Evolutionary conservation across 441 rosid genomes (phyloP), one percentile per base, ranked within the genome.

Genomic region (Gossypium schwendimanii): DNA sequence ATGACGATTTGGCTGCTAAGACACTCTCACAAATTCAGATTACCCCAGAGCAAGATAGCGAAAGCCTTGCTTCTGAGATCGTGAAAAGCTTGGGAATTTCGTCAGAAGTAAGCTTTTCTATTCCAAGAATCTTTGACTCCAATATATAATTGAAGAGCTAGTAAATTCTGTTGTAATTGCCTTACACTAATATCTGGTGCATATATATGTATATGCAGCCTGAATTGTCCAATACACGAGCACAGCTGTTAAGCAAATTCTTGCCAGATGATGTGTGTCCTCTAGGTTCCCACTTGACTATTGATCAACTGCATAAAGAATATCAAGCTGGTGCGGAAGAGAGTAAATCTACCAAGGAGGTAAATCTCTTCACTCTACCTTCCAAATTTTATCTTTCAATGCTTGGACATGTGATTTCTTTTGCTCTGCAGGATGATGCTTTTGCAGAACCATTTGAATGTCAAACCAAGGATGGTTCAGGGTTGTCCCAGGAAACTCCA

Each of bases 251-350:
- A 44, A 78, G 59, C 26, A 93, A 93, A 60, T 95, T 93, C 78
- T 61, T 84, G 75, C 98, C 98, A 2, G 98, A 93, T 76, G 98
- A 91, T 68, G 84, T 81, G 58, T 90, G 92, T 82, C 97, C 88
- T 52, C 69, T 93, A 65, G 98, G 96, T 78, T 76, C 84, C 73
- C 93, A 85, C 64, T 80, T 87, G 73, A 73, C 83, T 69, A 75
- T 75, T 49, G 94, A 87, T 79, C 73, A 84, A 66, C 81, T 81
- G 4, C 80, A 72, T 58, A 79, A 84, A 74, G 68, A 65, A 39
- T 79, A 81, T 78, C 87, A 79, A 76, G 82, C 77, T 64, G 79
- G 79, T 63, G 60, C 76, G 3, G 84, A 79, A 70, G 79, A 73
- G 69, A 77, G 52, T 73, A 78, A 73, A 77, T 73, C 82, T 75